phyloP scores from a whole-genome alignment of 352 stramenopile species.

The Globisporangium takayamanum region DNA sequence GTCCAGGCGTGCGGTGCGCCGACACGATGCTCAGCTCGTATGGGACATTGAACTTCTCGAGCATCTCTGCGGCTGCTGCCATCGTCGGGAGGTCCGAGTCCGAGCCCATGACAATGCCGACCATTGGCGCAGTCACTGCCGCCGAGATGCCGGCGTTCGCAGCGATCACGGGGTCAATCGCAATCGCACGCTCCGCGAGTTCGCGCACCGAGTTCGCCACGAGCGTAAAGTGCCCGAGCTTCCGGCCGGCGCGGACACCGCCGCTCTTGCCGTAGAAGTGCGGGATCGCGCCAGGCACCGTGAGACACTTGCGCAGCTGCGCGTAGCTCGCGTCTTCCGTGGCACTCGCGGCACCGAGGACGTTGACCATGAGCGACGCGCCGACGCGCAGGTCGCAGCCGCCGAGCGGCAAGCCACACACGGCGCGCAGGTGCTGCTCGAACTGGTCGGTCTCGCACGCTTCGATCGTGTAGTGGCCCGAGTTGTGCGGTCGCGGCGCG shows the following conservation, averaged over 20 bases:
- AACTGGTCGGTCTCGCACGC: constrained; percentile 97
- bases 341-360: constrained; percentile 62
- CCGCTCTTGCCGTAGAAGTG: constrained; percentile 96
- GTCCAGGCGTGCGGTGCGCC: constrained; percentile 95
- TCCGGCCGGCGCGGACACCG: constrained; percentile 86
- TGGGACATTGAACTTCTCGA: constrained; percentile 93
- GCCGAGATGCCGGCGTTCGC: constrained; percentile 32
- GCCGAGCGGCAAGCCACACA: constrained; percentile 93
- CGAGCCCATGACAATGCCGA: constrained; percentile 90
- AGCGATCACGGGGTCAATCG: constrained; percentile 36
- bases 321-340: constrained; percentile 81
- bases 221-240: constrained; percentile 97
- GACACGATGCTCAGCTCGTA: constrained; percentile 98
- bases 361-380: constrained; percentile 89
- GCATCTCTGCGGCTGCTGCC: constrained; percentile 91
- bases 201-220: constrained; percentile 83
- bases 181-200: constrained; percentile 63
- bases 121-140: constrained; percentile 25
- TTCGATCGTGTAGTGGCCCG: constrained; percentile 99
- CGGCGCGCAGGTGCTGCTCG: constrained; percentile 96
- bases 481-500: constrained; percentile 96
- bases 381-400: constrained; percentile 89
- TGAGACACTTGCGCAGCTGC: constrained; percentile 52
- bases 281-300: constrained; percentile 80
- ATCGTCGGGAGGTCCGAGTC: constrained; percentile 98